Evolutionary conservation across 73 alveolate genomes (phyloP).

Genomic region (Paramecium primaurelia): DNA sequence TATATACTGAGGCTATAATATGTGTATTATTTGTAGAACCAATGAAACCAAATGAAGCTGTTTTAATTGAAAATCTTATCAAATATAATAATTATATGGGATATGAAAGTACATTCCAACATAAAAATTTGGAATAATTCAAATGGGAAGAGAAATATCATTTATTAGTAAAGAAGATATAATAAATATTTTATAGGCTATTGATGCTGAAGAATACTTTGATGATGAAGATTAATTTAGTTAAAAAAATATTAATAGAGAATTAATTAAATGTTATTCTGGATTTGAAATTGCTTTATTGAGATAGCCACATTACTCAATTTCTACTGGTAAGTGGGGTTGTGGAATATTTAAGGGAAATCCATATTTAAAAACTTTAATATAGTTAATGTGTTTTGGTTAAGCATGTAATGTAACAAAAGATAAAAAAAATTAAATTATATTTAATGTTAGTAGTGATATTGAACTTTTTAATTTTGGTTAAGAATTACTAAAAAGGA

Average conservation of each 20-base stretch:
- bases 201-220: background rate
- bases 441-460: background rate
- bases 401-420: background rate
- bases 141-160: background rate
- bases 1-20: background rate
- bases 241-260: slow-evolving; percentile 45
- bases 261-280: slow-evolving; percentile 48
- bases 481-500: background rate
- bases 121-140: background rate
- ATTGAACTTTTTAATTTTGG: background rate
- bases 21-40: background rate
- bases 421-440: background rate
- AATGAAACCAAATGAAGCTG: background rate
- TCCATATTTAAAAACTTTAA: slow-evolving; percentile 65
- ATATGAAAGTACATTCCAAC: background rate
- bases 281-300: slow-evolving; percentile 62
- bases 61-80: background rate
- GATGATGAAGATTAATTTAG: background rate
- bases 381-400: slow-evolving; percentile 60
- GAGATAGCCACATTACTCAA: background rate
- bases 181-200: background rate
- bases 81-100: background rate
- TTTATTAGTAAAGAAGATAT: background rate
- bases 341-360: slow-evolving; percentile 78
- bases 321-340: slow-evolving; percentile 83